Evolutionary conservation across 1,139 yeast genomes (phyloP).

Genomic region (Pichia norvegensis): DNA sequence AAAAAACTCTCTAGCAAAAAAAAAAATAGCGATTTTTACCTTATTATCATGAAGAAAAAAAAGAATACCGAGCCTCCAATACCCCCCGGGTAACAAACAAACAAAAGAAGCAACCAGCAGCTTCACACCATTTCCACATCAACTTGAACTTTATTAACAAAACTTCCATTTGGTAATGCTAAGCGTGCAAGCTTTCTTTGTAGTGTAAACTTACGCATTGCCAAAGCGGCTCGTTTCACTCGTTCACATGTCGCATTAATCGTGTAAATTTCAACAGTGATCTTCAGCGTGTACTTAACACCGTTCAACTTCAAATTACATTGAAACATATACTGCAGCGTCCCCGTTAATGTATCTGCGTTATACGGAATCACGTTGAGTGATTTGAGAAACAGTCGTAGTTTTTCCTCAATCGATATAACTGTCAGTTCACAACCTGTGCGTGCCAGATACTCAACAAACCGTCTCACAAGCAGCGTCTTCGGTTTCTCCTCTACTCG

Average conservation of each 20-base stretch:
- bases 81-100: not conserved
- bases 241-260: not conserved
- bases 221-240: not conserved
- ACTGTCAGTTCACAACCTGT: not conserved
- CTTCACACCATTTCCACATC: not conserved
- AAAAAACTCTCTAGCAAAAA: no score
- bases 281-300: not conserved
- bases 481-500: not conserved
- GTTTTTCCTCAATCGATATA: not conserved
- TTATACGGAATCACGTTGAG: not conserved
- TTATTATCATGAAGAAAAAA: no score
- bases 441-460: not conserved
- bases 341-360: not conserved
- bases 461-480: not conserved
- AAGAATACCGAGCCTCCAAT: not conserved
- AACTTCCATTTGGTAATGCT: not conserved
- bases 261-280: not conserved
- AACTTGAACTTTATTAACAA: not conserved
- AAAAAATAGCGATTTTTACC: no score
- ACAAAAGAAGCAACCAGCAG: no score
- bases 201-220: not conserved
- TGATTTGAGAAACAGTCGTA: not conserved
- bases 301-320: no score
- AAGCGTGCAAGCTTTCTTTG: not conserved
- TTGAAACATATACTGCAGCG: not conserved